Base-by-base conservation (phyloP, 1,284 basidiomycete species). In the Trichosporon sp. region DNA sequence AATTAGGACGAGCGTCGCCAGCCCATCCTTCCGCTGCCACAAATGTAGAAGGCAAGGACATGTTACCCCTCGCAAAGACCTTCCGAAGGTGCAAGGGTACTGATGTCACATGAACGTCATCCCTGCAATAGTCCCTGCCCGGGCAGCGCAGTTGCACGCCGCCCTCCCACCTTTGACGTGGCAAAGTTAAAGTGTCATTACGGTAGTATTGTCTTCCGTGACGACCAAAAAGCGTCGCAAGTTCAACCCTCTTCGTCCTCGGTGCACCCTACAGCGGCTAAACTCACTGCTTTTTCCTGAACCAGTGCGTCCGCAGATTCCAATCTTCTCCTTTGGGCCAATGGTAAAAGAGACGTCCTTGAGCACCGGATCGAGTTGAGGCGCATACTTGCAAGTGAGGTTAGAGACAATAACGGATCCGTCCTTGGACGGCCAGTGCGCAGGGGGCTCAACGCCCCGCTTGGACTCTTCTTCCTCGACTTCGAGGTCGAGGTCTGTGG, bases 231-330 rank as follows among this genome's bases (percentile, higher is more conserved):
- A 14, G 59, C 59, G 59, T 63, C 59, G 59, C 59, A 63, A 63
- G 59, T 35, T n/a, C 59, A 31, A 37, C 59, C 59, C 59, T 61
- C 16, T 35, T 16, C 35, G 31, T 35, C 31, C 32, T 35, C 31
- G 32, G 32, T 63, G 31, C 31, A 35, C 59, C 31, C 16, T 63
- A 8, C 32, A 16, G 16, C 59, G 31, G 31, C 59, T 63, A 63
- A 63, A 63, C 59, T 63, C 59, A 40, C 59, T 81, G 54, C 75
- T 77, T 73, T 82, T 83, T 2, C 82, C 85, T 73, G 78, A 80
- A 43, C 86, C 86, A 0, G 87, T 87, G 14, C 86, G 77, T 2
- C 87, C 87, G 51, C 86, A 86, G 38, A 88, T 84, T 12, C 87
- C 87, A 37, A 88, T 84, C 75, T 87, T 87, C 73, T 86, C 84